A percentile compares a stretch with the other conserved stretches of the same genome.
phyloP scores from a whole-genome alignment of 2,329 filamentous ascomycete species.

The Xylaria sp. region DNA sequence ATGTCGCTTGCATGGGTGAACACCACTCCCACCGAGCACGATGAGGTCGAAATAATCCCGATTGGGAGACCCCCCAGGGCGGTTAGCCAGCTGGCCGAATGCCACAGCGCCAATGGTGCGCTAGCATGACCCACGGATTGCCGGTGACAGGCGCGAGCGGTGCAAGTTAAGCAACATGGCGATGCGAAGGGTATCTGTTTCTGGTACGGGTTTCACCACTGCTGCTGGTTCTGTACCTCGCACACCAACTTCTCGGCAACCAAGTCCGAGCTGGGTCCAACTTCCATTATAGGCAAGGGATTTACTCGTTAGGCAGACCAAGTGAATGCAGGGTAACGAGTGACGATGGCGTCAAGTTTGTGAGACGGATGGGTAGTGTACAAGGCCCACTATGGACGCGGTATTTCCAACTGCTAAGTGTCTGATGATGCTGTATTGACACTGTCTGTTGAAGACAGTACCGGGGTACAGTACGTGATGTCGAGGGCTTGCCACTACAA shows the following conservation, averaged over 20 bases:
- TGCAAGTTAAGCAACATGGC: slow-evolving; percentile 54
- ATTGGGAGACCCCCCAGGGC: slow-evolving; percentile 50
- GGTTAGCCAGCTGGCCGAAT: slow-evolving; percentile 53
- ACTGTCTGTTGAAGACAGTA: slow-evolving; percentile 43
- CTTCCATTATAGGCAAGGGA: background rate
- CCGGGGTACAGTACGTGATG: slow-evolving; percentile 14
- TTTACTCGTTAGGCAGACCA: slow-evolving; percentile 15
- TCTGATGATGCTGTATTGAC: background rate
- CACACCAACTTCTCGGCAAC: background rate
- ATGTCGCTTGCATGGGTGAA: slow-evolving; percentile 52
- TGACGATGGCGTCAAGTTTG: background rate
- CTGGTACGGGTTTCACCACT: slow-evolving; percentile 5
- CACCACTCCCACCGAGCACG: slow-evolving; percentile 55
- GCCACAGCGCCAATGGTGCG: slow-evolving; percentile 49
- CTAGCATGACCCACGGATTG: slow-evolving; percentile 51
- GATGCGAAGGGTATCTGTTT: slow-evolving; percentile 43
- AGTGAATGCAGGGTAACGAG: slow-evolving; percentile 22
- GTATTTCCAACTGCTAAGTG: background rate
- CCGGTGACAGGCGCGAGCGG: slow-evolving; percentile 49
- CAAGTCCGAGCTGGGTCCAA: slow-evolving; percentile 5
- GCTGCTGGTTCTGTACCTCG: slow-evolving; percentile 9
- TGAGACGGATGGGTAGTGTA: background rate
- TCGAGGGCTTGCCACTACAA: slow-evolving; percentile 40
- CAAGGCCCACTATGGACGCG: slow-evolving; percentile 4
- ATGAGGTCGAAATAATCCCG: slow-evolving; percentile 54